These are phyloP conservation scores for Ogataea glucozyma DNA, from an alignment of 805 yeast species.

Conservation along the genomic window DNA sequence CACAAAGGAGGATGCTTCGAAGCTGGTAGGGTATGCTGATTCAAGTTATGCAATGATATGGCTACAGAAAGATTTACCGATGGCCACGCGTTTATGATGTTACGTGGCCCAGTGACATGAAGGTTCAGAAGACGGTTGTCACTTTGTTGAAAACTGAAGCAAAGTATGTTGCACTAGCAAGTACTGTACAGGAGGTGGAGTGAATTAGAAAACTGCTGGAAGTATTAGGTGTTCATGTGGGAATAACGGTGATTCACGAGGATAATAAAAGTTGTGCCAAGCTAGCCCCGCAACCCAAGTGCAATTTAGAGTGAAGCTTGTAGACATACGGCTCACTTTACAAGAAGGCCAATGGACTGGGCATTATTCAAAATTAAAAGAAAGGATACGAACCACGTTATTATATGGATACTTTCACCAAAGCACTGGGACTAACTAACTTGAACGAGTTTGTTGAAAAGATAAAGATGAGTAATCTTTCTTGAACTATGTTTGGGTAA, in stretches of 20 bases:
- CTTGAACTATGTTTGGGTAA: neutral
- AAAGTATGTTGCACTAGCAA: neutral
- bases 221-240: neutral
- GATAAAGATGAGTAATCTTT: neutral
- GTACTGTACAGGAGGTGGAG: neutral
- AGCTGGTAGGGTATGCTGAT: neutral
- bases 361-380: neutral
- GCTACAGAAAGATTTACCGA: neutral
- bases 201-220: constrained; percentile 1
- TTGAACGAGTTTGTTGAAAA: neutral
- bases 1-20: neutral
- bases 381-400: neutral
- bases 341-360: neutral
- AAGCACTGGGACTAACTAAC: neutral
- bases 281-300: neutral
- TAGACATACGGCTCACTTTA: neutral
- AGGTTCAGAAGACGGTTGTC: neutral
- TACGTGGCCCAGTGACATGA: neutral
- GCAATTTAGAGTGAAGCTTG: neutral
- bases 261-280: neutral
- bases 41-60: neutral
- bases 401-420: neutral
- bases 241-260: too few species aligned
- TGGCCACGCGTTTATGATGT: neutral
- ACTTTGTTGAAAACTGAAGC: neutral